Percentiles rank a stretch among this genome's conserved stretches.
Conservation (phyloP, 805 yeast species). For the Lachancea lanzarotensis region DNA sequence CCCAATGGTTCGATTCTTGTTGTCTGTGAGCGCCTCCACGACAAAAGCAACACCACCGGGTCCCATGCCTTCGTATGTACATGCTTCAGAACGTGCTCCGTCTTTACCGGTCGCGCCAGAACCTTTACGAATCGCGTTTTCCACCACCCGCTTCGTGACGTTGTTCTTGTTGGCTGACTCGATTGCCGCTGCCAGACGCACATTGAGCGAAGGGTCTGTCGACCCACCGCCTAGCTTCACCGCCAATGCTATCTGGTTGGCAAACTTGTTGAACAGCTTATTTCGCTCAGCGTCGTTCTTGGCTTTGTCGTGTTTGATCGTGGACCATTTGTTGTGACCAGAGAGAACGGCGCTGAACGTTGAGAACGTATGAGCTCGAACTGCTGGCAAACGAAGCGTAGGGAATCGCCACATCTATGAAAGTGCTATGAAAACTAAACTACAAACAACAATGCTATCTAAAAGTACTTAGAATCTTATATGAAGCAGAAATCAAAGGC, state of each 20-base stretch:
- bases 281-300: constrained; percentile 80
- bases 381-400: not conserved
- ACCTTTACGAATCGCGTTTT: constrained; percentile 81
- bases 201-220: constrained; percentile 52
- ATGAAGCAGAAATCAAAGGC: not conserved
- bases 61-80: constrained; percentile 81
- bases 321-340: constrained; percentile 96
- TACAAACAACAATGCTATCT: not conserved
- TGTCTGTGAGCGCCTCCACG: constrained; percentile 84
- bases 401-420: constrained; percentile 3
- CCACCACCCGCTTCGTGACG: constrained; percentile 78
- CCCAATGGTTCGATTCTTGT: constrained; percentile 74
- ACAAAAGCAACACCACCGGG: constrained; percentile 88
- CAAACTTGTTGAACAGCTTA: constrained; percentile 59
- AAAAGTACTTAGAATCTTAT: not conserved
- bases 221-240: constrained; percentile 56
- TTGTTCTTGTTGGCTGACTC: constrained; percentile 71
- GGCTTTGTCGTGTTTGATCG: constrained; percentile 89
- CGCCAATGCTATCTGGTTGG: constrained; percentile 68
- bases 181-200: constrained; percentile 59
- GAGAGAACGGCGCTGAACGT: constrained; percentile 14
- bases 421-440: not conserved
- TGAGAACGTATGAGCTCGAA: not conserved
- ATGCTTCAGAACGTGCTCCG: constrained; percentile 45
- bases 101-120: constrained; percentile 49